Evolutionary conservation across 2,329 filamentous ascomycete genomes (phyloP), one percentile per base, ranked within the genome.

Genomic region (Clonostachys chloroleuca): DNA sequence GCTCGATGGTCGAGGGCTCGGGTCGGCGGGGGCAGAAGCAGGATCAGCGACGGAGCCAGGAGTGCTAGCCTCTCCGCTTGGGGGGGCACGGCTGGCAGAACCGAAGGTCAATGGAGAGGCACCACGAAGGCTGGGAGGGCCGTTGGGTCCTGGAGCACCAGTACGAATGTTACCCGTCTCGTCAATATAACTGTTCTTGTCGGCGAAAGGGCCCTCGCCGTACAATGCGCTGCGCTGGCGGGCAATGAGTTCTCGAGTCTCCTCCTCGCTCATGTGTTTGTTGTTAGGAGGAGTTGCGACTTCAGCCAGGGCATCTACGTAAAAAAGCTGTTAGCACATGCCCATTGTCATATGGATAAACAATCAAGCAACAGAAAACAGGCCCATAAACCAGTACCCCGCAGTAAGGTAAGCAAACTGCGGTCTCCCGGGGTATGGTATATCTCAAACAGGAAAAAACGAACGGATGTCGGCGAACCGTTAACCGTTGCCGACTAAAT

Each of bases 191-290:
- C 74, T 77, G 52, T 74, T 76, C 55, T 80, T 81, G 55, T 86
- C 84, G 62, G 86, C 83, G 64, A 89, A 86, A 45, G 79, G 66
- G 12, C 77, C 77, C 62, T 89, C 89, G 64, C 91, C 90, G 68
- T 97, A 99, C 56, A 99, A 74, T 54, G 92, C 92, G 68, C 87
- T 92, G 69, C 95, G 91, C 73, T 97, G 94, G 63, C 92, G 92
- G 58, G 92, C 89, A 69, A 97, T 95, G 67, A 97, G 79, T 59
- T 97, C 92, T 59, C 92, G 90, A 59, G 92, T 92, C 62, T 96
- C 92, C 60, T 96, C 92, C 74, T 97, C 94, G 64, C 87, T 95
- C 87, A 96, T 88, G 62, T 75, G 85, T 77, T 96, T 96, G 76
- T 76, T 80, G 55, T 64, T 64, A 48, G 59, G 49, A 35, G 41